Evolutionary conservation across 306 rosid species (phyloP).

Genomic region (Inga laurina): DNA sequence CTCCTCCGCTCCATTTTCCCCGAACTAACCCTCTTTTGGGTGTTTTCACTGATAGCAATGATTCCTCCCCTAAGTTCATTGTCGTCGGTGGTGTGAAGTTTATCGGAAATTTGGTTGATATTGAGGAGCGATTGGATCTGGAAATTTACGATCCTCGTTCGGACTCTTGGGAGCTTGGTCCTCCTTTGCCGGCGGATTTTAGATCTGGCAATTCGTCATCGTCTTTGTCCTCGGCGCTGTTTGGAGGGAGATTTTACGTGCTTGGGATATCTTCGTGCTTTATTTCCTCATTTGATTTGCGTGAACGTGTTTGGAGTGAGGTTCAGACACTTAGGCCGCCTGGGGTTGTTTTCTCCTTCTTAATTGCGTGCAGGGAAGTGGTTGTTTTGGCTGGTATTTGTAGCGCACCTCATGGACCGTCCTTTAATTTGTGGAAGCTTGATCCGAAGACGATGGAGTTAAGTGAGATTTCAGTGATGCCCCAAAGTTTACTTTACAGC

Average conservation of each 20-base stretch:
- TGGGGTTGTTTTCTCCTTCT: slow-evolving; percentile 70
- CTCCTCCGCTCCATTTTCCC: slow-evolving; percentile 69
- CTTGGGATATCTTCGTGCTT: slow-evolving; percentile 72
- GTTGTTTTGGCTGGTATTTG: slow-evolving; percentile 79
- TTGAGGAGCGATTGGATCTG: slow-evolving; percentile 73
- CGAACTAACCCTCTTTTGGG: slow-evolving; percentile 80
- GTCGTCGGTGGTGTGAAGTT: slow-evolving; percentile 82
- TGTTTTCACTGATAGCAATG: slow-evolving; percentile 38
- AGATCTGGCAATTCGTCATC: slow-evolving; percentile 72
- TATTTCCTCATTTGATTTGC: slow-evolving; percentile 63
- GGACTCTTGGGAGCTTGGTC: slow-evolving; percentile 57
- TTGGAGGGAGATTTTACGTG: slow-evolving; percentile 53
- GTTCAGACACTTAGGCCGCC: slow-evolving; percentile 71
- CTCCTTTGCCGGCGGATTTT: slow-evolving; percentile 75
- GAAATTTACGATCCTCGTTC: slow-evolving; percentile 65
- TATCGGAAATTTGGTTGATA: slow-evolving; percentile 74
- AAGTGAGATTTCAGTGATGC: slow-evolving; percentile 68
- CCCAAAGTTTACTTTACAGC: slow-evolving; percentile 57
- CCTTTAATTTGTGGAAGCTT: slow-evolving; percentile 71
- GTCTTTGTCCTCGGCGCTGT: slow-evolving; percentile 73
- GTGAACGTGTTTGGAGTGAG: slow-evolving; percentile 54
- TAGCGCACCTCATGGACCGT: slow-evolving; percentile 44
- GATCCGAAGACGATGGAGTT: slow-evolving; percentile 70
- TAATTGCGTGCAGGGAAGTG: slow-evolving; percentile 54
- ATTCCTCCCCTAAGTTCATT: slow-evolving; percentile 41